Conservation (phyloP, 2,329 filamentous ascomycete species). For the Aspergillus floridensis region DNA sequence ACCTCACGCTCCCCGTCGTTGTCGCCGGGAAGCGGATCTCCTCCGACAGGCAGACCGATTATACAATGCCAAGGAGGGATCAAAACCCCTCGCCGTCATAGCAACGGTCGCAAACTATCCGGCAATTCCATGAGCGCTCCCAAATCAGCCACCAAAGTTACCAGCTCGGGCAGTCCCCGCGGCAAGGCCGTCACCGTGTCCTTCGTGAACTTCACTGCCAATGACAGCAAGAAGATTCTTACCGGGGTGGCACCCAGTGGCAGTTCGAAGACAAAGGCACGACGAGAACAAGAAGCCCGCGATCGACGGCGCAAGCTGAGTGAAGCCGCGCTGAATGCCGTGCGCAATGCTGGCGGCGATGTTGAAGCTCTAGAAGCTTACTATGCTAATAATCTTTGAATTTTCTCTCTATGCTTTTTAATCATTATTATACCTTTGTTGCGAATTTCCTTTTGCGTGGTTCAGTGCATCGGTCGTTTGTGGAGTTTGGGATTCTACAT, state of each 20-base stretch:
- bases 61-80: conserved; percentile 27
- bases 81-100: conserved; percentile 36
- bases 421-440: conserved; percentile 7
- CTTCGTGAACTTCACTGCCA: conserved; percentile 89
- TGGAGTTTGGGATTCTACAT: neutral
- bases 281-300: conserved; percentile 80
- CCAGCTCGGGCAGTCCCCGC: conserved; percentile 28
- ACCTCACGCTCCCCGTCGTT: conserved; percentile 39
- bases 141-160: conserved; percentile 31
- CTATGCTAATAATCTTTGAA: conserved; percentile 31
- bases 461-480: neutral
- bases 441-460: neutral
- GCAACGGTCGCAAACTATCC: conserved; percentile 42
- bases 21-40: conserved; percentile 34
- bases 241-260: conserved; percentile 89
- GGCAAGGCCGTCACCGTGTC: conserved; percentile 50
- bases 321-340: conserved; percentile 44
- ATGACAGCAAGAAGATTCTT: conserved; percentile 74
- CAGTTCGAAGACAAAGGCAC: conserved; percentile 89
- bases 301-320: conserved; percentile 62
- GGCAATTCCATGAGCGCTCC: conserved; percentile 33
- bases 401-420: conserved; percentile 13
- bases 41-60: conserved; percentile 28
- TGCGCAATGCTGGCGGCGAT: conserved; percentile 46
- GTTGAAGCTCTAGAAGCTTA: conserved; percentile 44